Percentiles rank a stretch among this genome's conserved stretches.
Evolutionary conservation across 257 asterid genomes (phyloP).

Genomic region (Pogostemon cablin): DNA sequence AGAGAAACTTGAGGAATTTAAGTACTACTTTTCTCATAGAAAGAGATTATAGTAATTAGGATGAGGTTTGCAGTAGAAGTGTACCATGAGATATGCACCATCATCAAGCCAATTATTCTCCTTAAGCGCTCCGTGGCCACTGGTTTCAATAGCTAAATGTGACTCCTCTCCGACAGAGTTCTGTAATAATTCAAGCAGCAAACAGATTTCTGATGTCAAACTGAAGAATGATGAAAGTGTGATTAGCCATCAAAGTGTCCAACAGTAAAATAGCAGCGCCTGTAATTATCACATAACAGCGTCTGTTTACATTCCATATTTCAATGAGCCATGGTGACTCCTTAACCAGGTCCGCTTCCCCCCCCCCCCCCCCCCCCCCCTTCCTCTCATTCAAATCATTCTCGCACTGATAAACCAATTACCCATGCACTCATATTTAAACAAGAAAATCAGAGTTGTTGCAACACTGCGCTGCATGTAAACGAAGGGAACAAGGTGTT

Average conservation of each 20-base stretch:
- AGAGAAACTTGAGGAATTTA: slow-evolving; percentile 15
- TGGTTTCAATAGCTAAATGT: slow-evolving; percentile 97
- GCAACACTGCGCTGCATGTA: not conserved
- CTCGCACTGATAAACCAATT: not conserved
- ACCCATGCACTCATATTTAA: not conserved
- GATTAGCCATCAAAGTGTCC: slow-evolving; percentile 6
- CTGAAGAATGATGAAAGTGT: not conserved
- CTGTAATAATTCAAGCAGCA: slow-evolving; percentile 49
- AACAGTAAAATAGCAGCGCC: slow-evolving; percentile 11
- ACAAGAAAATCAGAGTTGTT: not conserved
- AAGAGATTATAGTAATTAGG: slow-evolving; percentile 3
- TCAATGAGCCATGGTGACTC: not conserved
- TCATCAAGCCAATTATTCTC: slow-evolving; percentile 99
- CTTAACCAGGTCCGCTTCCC: not conserved
- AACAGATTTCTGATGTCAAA: not conserved
- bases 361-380: not conserved
- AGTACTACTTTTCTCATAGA: slow-evolving; percentile 1
- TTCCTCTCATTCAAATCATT: not conserved
- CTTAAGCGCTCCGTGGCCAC: slow-evolving; percentile 99
- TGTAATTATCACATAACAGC: not conserved
- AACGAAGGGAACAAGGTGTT: no score
- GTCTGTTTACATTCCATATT: slow-evolving; percentile 1
- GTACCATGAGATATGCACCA: slow-evolving; percentile 99
- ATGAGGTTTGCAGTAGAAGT: slow-evolving; percentile 22
- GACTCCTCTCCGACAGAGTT: slow-evolving; percentile 87